Percentiles rank a stretch among this genome's conserved stretches.
These are phyloP conservation scores for Posidonia oceanica DNA, from an alignment of 116 monocot genomes.

Conservation along the genomic window DNA sequence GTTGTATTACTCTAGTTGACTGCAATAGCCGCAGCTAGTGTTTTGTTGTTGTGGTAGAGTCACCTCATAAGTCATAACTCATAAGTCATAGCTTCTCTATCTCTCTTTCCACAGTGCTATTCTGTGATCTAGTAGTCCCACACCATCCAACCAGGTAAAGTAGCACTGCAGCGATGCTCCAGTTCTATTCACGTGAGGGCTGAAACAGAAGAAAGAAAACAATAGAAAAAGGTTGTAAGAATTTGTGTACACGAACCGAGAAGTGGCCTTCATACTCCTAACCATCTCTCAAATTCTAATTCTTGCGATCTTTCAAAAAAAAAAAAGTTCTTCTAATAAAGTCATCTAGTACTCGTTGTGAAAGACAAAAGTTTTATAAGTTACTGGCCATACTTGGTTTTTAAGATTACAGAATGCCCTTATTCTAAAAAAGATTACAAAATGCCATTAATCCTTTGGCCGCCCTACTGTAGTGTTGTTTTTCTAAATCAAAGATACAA, in stretches of 20 bases:
- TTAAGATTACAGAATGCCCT: no score
- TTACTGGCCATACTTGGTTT: no score
- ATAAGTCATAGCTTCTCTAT: neutral
- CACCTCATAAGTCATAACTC: neutral
- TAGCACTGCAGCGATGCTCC: slow-evolving; percentile 2
- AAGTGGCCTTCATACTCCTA: neutral
- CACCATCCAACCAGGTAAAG: neutral
- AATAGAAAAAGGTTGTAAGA: neutral
- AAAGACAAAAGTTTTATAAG: no score
- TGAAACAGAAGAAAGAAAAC: neutral
- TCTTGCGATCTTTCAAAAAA: neutral
- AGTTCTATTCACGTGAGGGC: slow-evolving; percentile 8
- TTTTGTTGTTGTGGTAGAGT: no score
- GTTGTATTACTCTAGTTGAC: neutral
- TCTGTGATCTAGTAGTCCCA: neutral
- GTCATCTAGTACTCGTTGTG: no score
- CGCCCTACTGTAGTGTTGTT: no score
- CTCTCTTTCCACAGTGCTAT: neutral
- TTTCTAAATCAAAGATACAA: no score
- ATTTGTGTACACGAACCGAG: neutral
- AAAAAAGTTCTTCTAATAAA: neutral
- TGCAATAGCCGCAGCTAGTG: neutral
- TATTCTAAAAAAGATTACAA: no score
- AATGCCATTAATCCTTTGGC: no score
- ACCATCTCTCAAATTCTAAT: neutral